These are phyloP conservation scores for Trichoderma reesei DNA, from an alignment of 495 filamentous ascomycete genomes.

Conservation along the genomic window DNA sequence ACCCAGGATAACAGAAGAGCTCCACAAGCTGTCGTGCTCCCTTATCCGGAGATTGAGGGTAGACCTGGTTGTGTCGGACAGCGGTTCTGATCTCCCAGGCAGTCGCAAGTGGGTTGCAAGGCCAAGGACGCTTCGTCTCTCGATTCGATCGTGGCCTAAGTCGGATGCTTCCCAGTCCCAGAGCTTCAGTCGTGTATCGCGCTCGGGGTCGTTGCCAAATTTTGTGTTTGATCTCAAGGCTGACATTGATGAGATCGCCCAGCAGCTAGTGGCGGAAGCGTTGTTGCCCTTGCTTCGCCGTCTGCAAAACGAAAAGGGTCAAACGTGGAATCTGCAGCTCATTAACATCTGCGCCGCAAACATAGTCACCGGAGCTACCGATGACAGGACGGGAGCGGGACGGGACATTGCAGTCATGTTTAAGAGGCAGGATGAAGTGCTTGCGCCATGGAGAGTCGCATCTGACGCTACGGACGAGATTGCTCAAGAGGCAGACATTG, in stretches of 20 bases:
- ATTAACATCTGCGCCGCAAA: constrained; percentile 83
- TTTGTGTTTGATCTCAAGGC: constrained; percentile 59
- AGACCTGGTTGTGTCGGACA: constrained; percentile 54
- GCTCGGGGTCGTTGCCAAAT: constrained; percentile 54
- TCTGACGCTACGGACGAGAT: constrained; percentile 10
- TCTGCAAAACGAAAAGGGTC: constrained; percentile 54
- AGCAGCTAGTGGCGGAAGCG: constrained; percentile 57
- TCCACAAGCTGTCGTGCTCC: constrained; percentile 53
- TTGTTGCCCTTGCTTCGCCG: constrained; percentile 62
- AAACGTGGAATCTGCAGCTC: constrained; percentile 67
- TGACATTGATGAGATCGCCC: constrained; percentile 46
- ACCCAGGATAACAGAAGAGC: constrained; percentile 48
- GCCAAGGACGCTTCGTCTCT: constrained; percentile 60
- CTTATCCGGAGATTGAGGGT: constrained; percentile 68
- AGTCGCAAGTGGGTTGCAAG: constrained; percentile 29
- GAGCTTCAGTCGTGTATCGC: constrained; percentile 53
- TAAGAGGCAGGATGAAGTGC: constrained; percentile 50
- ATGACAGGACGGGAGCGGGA: constrained; percentile 37
- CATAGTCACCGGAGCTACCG: constrained; percentile 55
- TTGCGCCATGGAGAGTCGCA: constrained; percentile 50
- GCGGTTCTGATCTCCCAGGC: constrained; percentile 24
- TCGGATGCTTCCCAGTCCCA: constrained; percentile 27
- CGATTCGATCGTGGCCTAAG: constrained; percentile 57
- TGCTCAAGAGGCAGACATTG: constrained; percentile 12
- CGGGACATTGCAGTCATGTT: constrained; percentile 63